Base-by-base conservation (phyloP, 2,329 filamentous ascomycete species). In the Parastagonospora nodorum region DNA sequence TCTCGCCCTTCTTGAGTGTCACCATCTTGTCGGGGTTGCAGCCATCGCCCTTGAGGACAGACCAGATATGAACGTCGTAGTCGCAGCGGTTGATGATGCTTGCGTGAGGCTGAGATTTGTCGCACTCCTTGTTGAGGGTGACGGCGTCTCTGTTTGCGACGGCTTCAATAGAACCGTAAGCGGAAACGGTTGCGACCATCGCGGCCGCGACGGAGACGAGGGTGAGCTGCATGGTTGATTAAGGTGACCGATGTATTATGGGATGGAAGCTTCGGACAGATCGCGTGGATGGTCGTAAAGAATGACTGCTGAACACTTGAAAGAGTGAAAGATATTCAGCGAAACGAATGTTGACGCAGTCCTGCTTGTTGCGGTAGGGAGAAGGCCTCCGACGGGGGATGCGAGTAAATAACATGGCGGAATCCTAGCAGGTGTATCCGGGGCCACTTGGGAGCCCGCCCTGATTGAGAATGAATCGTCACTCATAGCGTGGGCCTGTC, bases 301-400 rank as follows among this genome's bases (percentile, higher is more conserved):
- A 74, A 54, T 61, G 72, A 66, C 53, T 66, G 68, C 69, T 61
- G 69, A 70, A 64, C 56, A 71, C 67, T 69, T 74, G 55, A 73
- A 72, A 40, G 72, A 74, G 70, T 74, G 71, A 71, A 24, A 74
- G 71, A 61, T 71, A 65, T 68, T 66, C 69, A 72, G 69, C 70
- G 61, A 70, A 71, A 70, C 63, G 56, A 64, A 64, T 57, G 60
- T 64, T 63, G 60, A 67, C 65, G 55, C 71, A 66, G 64, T 71
- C 71, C 69, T 70, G 68, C 67, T 43, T 69, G 67, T 62, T 66
- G 66, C 61, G 66, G 63, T 67, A 53, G 51, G 50, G 52, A 51
- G 53, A 57, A 53, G 57, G 41, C 46, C 53, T 61, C 60, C 53
- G 8, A 58, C 50, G 68, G 69, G 72, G 69, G 63, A 62, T 60